These are phyloP conservation scores for Suaeda aralocaspica DNA, from an alignment of 148 eudicot genomes.

Conservation along the genomic window DNA sequence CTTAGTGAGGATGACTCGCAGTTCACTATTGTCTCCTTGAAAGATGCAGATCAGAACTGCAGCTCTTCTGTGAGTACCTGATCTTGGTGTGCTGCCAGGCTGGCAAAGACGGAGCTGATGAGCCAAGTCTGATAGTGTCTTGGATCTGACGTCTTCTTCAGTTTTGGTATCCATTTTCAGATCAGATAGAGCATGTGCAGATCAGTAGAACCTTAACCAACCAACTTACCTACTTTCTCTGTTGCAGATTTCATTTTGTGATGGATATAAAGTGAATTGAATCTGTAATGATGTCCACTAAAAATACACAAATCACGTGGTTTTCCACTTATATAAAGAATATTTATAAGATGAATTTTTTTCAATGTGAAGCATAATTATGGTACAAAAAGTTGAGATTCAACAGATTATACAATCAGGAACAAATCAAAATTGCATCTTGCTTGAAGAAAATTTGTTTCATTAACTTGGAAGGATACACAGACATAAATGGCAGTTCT, in stretches of 20 bases:
- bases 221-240: conserved; percentile 11
- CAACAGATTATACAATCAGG: too few species aligned
- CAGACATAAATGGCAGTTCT: too few species aligned
- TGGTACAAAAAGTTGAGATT: too few species aligned
- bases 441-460: too few species aligned
- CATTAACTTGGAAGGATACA: too few species aligned
- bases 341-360: too few species aligned
- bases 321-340: too few species aligned
- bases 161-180: conserved; percentile 7
- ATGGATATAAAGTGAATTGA: too few species aligned
- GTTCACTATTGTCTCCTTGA: conserved; percentile 41
- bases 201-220: not conserved
- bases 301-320: not conserved
- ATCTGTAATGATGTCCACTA: not conserved
- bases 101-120: conserved; percentile 48
- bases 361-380: too few species aligned
- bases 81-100: conserved; percentile 21
- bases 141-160: not conserved
- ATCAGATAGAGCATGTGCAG: not conserved
- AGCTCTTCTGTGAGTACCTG: conserved; percentile 37
- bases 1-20: conserved; percentile 55
- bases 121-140: conserved; percentile 31
- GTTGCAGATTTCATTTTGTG: not conserved
- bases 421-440: too few species aligned
- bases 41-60: conserved; percentile 76